Evolutionary conservation across 2,329 filamentous ascomycete species (phyloP), one percentile per base, ranked within the genome.

Genomic region (Sarocladium brachiariae): DNA sequence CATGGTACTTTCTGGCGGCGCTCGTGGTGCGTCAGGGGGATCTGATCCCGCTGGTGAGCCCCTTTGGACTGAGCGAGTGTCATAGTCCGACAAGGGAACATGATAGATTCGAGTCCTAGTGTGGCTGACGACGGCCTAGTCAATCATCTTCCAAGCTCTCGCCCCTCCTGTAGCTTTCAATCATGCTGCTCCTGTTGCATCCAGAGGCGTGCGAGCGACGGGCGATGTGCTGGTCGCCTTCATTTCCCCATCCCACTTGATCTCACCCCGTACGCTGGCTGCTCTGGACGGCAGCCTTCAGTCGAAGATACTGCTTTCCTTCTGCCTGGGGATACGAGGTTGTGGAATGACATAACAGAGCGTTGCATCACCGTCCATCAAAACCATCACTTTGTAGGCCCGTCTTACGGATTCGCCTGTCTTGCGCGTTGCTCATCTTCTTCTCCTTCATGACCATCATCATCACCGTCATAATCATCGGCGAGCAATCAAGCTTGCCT

Each of bases 1-100:
- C 43, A 47, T 47, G 43, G 43, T 47, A 47, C 43, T 47, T 47
- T 47, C 43, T 47, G 43, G 27, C 4, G 43, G 16, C 16, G 16
- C n/a, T 47, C 43, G 21, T 43, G n/a, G 23, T 43, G 39, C 39
- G 4, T 16, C 39, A 43, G 39, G 21, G 21, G n/a, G 16, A n/a
- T n/a, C 23, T 9, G 39, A 11, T 11, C 8, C 23, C 21, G 10
- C 23, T 25, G 39, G 23, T 25, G 23, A 25, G 21, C 5, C 16
- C n/a, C 4, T 7, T 25, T 25, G 8, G 21, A 43, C 23, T 16
- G 7, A 19, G 5, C n/a, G 37, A 7, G 21, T 14, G 39, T 25
- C 21, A 25, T 19, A 27, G 39, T 19, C 39, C 39, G n/a, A 43
- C 16, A 19, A 21, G 7, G 6, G 35, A 21, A 7, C n/a, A 39